Evolutionary conservation across 345 rosid species (phyloP).

Genomic region (Ceriops zippeliana): DNA sequence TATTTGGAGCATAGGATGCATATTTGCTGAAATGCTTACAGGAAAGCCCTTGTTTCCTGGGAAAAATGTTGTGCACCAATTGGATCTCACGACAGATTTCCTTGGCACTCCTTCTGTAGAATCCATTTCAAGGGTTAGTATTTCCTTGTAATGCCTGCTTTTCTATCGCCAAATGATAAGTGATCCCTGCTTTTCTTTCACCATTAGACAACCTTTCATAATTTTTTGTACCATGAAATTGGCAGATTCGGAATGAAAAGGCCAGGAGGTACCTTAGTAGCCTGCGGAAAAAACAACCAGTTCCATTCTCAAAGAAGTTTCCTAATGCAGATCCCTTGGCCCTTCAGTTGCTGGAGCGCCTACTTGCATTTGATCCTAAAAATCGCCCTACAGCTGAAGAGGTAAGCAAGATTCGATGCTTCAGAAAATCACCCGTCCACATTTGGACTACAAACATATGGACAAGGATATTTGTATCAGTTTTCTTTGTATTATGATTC

Average conservation of each 20-base stretch:
- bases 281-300: slow-evolving; percentile 84
- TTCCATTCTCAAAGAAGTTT: slow-evolving; percentile 80
- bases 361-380: slow-evolving; percentile 97
- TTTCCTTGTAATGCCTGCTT: neutral
- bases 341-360: slow-evolving; percentile 61
- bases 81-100: slow-evolving; percentile 92
- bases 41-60: slow-evolving; percentile 97
- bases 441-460: neutral
- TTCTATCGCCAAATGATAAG: neutral
- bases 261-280: slow-evolving; percentile 91
- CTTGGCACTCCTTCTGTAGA: slow-evolving; percentile 91
- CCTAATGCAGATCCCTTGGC: slow-evolving; percentile 81
- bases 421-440: neutral
- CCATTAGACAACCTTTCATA: neutral
- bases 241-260: slow-evolving; percentile 94
- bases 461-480: neutral
- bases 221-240: slow-evolving; percentile 5
- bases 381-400: slow-evolving; percentile 92
- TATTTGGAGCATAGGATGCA: slow-evolving; percentile 98
- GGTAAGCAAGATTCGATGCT: slow-evolving; percentile 28
- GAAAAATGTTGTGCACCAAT: slow-evolving; percentile 91
- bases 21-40: slow-evolving; percentile 94
- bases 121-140: slow-evolving; percentile 67
- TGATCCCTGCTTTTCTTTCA: neutral
- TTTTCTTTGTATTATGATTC: neutral